Percentiles rank a stretch among this genome's conserved stretches.
Evolutionary conservation across 805 yeast genomes (phyloP).

Genomic region (Pachysolen tannophilus): DNA sequence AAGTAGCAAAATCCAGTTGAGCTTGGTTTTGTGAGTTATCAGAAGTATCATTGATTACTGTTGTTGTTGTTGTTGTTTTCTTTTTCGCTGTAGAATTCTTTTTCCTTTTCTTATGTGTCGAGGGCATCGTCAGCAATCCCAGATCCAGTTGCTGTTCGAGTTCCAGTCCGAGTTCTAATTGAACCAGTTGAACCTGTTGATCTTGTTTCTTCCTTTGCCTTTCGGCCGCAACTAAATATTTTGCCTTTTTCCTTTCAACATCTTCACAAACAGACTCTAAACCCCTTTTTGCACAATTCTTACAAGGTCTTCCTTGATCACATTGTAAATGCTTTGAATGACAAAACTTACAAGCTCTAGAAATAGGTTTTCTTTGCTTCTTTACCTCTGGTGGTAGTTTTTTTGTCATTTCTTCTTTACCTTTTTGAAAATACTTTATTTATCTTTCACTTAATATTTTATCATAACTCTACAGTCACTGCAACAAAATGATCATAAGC

Average conservation of each 20-base stretch:
- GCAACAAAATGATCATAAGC: no score
- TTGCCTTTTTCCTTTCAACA: conserved; percentile 38
- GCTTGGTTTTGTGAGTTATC: background rate
- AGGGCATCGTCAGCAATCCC: no score
- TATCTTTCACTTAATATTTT: no score
- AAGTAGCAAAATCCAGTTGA: background rate
- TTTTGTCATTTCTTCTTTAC: conserved; percentile 72
- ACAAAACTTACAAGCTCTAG: conserved; percentile 66
- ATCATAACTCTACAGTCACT: no score
- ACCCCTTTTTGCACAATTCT: conserved; percentile 59
- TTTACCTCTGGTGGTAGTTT: conserved; percentile 47
- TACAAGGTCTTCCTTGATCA: conserved; percentile 61
- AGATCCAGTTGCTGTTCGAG: no score
- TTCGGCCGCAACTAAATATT: conserved; percentile 20
- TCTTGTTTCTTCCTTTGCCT: conserved; percentile 2
- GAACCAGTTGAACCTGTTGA: no score
- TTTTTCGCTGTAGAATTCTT: background rate
- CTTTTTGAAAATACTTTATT: no score
- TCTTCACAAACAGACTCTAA: conserved; percentile 49
- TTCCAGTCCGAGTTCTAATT: no score
- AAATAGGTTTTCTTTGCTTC: conserved; percentile 48
- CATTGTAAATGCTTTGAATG: conserved; percentile 71
- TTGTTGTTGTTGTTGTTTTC: background rate
- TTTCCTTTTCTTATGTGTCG: no score
- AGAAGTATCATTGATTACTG: background rate